These are phyloP conservation scores for Sporothrix humicola DNA, from an alignment of 2,329 filamentous ascomycete species.

Conservation along the genomic window DNA sequence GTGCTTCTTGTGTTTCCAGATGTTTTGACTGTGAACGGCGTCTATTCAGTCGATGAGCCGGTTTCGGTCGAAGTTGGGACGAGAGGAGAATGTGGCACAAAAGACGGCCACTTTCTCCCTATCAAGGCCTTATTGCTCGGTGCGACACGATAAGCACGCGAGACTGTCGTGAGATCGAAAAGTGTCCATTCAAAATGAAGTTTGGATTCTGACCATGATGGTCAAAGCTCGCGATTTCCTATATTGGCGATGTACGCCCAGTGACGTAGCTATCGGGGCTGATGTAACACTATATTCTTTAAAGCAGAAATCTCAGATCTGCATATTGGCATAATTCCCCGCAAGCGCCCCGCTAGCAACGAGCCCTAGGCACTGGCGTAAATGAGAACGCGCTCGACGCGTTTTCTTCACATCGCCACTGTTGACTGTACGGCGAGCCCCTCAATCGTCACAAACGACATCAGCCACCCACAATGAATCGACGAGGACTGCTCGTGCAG, in stretches of 20 bases:
- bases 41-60: background rate
- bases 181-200: background rate
- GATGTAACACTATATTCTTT: constrained; percentile 1
- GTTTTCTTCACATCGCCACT: constrained; percentile 15
- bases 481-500: constrained; percentile 36
- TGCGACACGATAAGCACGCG: background rate
- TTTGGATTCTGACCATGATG: background rate
- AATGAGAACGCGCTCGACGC: constrained; percentile 24
- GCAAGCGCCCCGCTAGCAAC: background rate
- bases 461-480: constrained; percentile 27
- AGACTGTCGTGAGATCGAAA: background rate
- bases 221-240: constrained; percentile 11
- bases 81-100: background rate
- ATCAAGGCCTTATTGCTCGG: background rate
- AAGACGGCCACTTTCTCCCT: background rate
- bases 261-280: background rate
- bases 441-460: background rate
- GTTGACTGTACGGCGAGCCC: background rate
- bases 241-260: background rate
- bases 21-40: background rate
- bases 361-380: background rate
- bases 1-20: too few species aligned
- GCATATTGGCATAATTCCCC: background rate
- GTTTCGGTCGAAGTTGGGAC: background rate
- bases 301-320: background rate